Evolutionary conservation across 805 yeast species (phyloP).

Genomic region (Cyberlindnera bimundalis): DNA sequence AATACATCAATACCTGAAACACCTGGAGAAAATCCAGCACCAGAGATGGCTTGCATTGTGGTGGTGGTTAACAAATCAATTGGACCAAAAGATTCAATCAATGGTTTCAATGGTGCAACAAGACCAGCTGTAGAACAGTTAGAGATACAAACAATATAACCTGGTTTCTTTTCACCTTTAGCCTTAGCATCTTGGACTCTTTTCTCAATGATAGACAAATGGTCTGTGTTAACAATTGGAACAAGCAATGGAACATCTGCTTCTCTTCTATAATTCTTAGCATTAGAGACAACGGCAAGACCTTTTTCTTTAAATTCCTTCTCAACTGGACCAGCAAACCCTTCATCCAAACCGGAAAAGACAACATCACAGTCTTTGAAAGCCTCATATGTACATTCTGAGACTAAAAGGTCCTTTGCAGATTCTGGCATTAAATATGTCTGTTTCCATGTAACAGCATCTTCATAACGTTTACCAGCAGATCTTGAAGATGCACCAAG

Average conservation of each 20-base stretch:
- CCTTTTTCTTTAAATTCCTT: constrained; percentile 80
- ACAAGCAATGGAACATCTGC: constrained; percentile 88
- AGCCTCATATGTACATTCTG: constrained; percentile 70
- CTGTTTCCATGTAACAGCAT: constrained; percentile 94
- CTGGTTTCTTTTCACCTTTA: constrained; percentile 57
- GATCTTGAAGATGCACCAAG: constrained; percentile 93
- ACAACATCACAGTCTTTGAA: constrained; percentile 92
- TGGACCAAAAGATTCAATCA: constrained; percentile 87
- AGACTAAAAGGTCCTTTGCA: constrained; percentile 61
- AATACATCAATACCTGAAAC: constrained; percentile 92
- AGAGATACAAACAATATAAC: constrained; percentile 90
- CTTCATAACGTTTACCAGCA: constrained; percentile 82
- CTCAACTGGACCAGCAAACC: constrained; percentile 90
- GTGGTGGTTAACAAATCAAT: constrained; percentile 82
- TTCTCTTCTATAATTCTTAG: constrained; percentile 91
- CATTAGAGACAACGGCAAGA: constrained; percentile 84
- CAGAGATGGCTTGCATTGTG: constrained; percentile 95
- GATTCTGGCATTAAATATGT: constrained; percentile 72
- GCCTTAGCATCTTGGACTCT: constrained; percentile 52
- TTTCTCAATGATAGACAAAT: constrained; percentile 66
- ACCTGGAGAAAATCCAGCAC: constrained; percentile 98
- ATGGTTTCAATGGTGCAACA: constrained; percentile 95
- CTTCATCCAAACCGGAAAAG: constrained; percentile 92
- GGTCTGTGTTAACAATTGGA: constrained; percentile 93
- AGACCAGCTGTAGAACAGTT: constrained; percentile 98